Conservation (phyloP, 83 land plant genomes). For the Diphasiastrum complanatum region DNA sequence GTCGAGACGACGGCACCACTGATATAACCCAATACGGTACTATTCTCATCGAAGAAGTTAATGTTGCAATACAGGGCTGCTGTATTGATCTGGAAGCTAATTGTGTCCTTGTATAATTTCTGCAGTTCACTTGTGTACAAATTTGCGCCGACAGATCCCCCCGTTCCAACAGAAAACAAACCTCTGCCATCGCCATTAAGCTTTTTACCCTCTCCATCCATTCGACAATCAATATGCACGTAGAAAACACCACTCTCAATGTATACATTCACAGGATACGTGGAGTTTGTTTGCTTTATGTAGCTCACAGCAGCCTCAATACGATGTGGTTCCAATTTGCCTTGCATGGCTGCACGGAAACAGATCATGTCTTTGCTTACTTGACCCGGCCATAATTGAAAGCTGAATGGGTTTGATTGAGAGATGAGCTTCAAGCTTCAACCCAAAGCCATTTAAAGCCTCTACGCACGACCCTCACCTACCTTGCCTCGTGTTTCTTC, state of each 20-base stretch:
- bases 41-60: slow-evolving; percentile 5
- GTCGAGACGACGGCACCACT: background rate
- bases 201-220: background rate
- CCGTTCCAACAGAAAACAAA: slow-evolving; percentile 1
- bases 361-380: slow-evolving; percentile 6
- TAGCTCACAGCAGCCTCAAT: background rate
- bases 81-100: slow-evolving; percentile 5
- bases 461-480: too few species aligned
- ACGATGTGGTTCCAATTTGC: background rate
- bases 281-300: background rate
- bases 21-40: background rate
- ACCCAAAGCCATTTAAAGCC: too few species aligned
- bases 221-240: background rate
- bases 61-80: slow-evolving; percentile 4
- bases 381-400: too few species aligned
- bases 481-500: too few species aligned
- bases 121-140: background rate
- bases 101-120: background rate
- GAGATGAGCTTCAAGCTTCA: too few species aligned
- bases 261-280: background rate
- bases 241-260: background rate
- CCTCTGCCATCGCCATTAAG: slow-evolving; percentile 2
- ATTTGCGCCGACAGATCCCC: slow-evolving; percentile 1
- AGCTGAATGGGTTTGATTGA: too few species aligned
- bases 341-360: background rate